Percentiles rank a stretch among this genome's conserved stretches.
phyloP scores from a whole-genome alignment of 164 flowering plant genomes.

The Umbellularia californica region DNA sequence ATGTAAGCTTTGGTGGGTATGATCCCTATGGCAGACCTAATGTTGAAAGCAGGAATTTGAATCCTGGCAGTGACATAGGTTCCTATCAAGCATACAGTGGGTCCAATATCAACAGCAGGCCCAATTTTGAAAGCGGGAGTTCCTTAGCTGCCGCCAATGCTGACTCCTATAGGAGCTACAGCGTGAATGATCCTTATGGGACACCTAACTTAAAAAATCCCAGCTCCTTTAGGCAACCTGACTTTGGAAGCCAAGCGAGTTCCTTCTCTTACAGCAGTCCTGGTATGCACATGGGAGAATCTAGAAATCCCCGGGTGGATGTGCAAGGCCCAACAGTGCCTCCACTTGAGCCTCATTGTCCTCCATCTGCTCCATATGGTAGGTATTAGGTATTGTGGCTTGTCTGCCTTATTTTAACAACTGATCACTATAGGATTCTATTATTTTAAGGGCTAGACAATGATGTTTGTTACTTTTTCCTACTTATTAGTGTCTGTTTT shows the following conservation, averaged over 20 bases:
- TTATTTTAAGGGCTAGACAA: not conserved
- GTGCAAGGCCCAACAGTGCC: constrained; percentile 20
- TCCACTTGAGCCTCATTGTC: constrained; percentile 6
- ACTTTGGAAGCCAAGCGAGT: constrained; percentile 1
- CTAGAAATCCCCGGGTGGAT: constrained; percentile 5
- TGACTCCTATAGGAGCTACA: constrained; percentile 10
- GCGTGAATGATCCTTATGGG: not conserved
- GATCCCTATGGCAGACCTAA: constrained; percentile 10
- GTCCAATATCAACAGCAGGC: constrained; percentile 6
- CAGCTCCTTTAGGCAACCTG: not conserved
- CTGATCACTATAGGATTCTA: not conserved
- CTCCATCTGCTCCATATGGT: constrained; percentile 18
- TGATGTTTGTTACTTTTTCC: too few species aligned
- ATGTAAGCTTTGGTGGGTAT: constrained; percentile 11
- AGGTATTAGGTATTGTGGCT: not conserved
- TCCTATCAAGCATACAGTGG: constrained; percentile 7
- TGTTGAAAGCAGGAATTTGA: constrained; percentile 7
- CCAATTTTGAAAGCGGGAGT: constrained; percentile 6
- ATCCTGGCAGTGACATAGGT: constrained; percentile 1
- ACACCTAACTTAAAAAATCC: constrained; percentile 3
- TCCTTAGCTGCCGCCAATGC: not conserved
- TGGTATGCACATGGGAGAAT: constrained; percentile 7
- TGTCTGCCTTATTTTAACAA: not conserved
- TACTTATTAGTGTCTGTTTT: not conserved
- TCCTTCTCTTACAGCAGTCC: constrained; percentile 6